Evolutionary conservation across 1,139 yeast genomes (phyloP), one percentile per base, ranked within the genome.

Genomic region (Scheffersomyces insectosa): DNA sequence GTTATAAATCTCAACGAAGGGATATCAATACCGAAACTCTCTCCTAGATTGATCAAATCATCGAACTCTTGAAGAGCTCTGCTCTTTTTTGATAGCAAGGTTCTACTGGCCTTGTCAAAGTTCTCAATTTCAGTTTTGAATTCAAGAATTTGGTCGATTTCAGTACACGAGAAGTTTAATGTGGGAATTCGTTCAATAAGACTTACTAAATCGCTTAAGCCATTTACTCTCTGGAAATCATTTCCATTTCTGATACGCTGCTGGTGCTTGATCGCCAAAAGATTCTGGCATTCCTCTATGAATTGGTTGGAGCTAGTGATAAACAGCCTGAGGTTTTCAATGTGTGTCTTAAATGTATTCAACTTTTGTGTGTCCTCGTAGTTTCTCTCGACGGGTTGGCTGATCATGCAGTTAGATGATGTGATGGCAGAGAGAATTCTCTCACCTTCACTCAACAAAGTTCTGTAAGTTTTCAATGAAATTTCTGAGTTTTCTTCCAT

Each of bases 111-210:
- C 36, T 69, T 62, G 47, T 79, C 83, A 59, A 77, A 86, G 39
- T 72, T 72, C 41, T 71, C 73, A 37, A 86, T 74, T 50, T 82
- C 86, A 31, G 57, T 62, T 16, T 77, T 75, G 41, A 83, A 72
- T 47, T 79, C 85, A 9, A 75, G 49, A 7, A 86, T 62, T 51
- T 78, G 83, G n/a, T 78, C 83, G 45, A 82, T 71, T 56, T 85
- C 93, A 1, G 80, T 72, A 31, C 82, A 68, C 3, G 72, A 61
- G 44, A 85, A 79, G 20, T 78, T 75, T 41, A 84, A 56, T 0
- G 59, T 53, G 1, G 82, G 78, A 6, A 84, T 77, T 39, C 70
- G 70, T 9, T 67, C 70, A 6, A 84, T 58, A 20, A 86, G 54
- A 3, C 58, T 40, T 25, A 63, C 44, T 43, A 68, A 53, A 37